These are phyloP conservation scores for Magnusiomyces sp. DNA, from an alignment of 1,139 yeast species.

Conservation along the genomic window DNA sequence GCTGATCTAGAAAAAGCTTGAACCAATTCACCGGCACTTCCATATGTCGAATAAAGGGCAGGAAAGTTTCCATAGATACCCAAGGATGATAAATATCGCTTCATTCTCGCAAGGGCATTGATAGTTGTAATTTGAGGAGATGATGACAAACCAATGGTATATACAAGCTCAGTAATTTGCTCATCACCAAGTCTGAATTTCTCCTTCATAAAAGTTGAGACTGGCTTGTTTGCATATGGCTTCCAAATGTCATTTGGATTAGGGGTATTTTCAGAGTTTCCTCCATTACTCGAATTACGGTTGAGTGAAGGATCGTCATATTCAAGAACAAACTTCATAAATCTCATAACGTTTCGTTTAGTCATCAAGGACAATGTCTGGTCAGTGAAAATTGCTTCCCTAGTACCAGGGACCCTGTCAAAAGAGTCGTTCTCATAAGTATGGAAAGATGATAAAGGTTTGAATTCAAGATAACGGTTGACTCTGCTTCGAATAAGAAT, in stretches of 20 bases:
- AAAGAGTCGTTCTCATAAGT: slow-evolving; percentile 86
- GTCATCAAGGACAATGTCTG: slow-evolving; percentile 67
- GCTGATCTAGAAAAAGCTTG: slow-evolving; percentile 98
- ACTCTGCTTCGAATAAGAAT: slow-evolving; percentile 77
- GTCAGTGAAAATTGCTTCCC: slow-evolving; percentile 90
- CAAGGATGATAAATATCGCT: slow-evolving; percentile 74
- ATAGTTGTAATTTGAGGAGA: slow-evolving; percentile 53
- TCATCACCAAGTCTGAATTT: slow-evolving; percentile 65
- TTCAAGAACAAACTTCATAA: slow-evolving; percentile 77
- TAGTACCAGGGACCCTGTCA: slow-evolving; percentile 71
- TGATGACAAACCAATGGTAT: slow-evolving; percentile 74
- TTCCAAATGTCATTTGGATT: slow-evolving; percentile 43
- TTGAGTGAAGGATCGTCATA: slow-evolving; percentile 41
- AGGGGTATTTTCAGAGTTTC: slow-evolving; percentile 11
- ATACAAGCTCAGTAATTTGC: slow-evolving; percentile 74
- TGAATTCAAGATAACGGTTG: slow-evolving; percentile 85
- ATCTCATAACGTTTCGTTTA: slow-evolving; percentile 83
- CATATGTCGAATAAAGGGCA: slow-evolving; percentile 82
- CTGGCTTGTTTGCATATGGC: slow-evolving; percentile 47
- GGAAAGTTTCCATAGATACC: slow-evolving; percentile 95
- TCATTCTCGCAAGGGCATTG: slow-evolving; percentile 69
- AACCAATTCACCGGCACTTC: slow-evolving; percentile 92
- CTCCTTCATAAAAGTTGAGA: slow-evolving; percentile 48
- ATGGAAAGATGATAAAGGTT: slow-evolving; percentile 79
- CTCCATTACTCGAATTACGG: slow-evolving; percentile 21